Conservation (phyloP, 2,329 filamentous ascomycete species). For the Scortechinia acanthostroma region DNA sequence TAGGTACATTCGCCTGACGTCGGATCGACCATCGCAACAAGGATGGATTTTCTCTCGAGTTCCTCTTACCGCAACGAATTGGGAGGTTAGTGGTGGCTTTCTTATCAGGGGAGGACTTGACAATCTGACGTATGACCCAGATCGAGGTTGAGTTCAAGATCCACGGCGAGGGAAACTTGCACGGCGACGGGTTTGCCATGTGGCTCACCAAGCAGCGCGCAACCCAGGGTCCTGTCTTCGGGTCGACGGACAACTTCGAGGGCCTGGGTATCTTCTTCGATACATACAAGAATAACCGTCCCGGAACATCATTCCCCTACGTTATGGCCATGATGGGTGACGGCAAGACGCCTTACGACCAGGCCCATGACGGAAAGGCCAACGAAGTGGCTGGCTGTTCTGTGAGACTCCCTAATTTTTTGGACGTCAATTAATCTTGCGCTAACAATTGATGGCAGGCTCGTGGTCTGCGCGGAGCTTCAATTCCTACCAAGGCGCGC, state of each 20-base stretch:
- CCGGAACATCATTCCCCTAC: slow-evolving; percentile 90
- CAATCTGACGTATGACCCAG: no score
- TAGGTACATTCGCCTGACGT: slow-evolving; percentile 83
- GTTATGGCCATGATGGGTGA: slow-evolving; percentile 98
- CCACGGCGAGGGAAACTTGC: slow-evolving; percentile 78
- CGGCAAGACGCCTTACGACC: slow-evolving; percentile 81
- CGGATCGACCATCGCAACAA: slow-evolving; percentile 80
- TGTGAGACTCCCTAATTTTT: neutral
- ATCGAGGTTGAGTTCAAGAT: slow-evolving; percentile 95
- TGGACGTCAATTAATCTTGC: neutral
- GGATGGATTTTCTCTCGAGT: slow-evolving; percentile 93
- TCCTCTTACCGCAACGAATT: slow-evolving; percentile 93
- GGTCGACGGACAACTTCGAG: slow-evolving; percentile 80
- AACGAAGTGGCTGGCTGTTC: slow-evolving; percentile 93
- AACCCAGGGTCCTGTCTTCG: slow-evolving; percentile 76
- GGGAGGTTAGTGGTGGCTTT: slow-evolving; percentile 37
- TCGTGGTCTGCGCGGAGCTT: slow-evolving; percentile 76
- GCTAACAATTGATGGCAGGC: slow-evolving; percentile 32
- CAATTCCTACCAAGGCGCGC: slow-evolving; percentile 74
- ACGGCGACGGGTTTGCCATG: slow-evolving; percentile 93
- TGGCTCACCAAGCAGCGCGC: slow-evolving; percentile 95
- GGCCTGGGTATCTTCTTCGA: slow-evolving; percentile 93
- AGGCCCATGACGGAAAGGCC: slow-evolving; percentile 86
- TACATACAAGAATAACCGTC: slow-evolving; percentile 98
- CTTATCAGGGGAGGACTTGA: no score